phyloP scores from a whole-genome alignment of 345 rosid species.

The Eucalyptus curtisii region DNA sequence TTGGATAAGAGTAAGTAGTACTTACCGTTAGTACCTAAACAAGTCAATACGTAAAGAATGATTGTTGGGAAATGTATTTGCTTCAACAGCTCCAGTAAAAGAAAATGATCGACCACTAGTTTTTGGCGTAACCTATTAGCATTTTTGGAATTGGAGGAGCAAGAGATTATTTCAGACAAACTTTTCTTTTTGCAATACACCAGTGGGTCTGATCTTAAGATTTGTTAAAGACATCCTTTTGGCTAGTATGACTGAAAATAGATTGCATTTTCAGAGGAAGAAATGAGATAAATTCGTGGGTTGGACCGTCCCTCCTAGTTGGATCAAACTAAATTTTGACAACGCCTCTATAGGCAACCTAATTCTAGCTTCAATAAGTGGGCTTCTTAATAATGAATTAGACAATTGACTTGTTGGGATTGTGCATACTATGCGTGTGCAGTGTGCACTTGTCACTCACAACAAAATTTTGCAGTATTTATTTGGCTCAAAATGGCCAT shows the following conservation, averaged over 20 bases:
- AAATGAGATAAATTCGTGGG: neutral
- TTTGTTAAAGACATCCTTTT: neutral
- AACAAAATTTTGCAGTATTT: neutral
- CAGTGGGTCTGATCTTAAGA: fast-evolving
- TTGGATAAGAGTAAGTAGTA: neutral
- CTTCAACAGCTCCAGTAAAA: neutral
- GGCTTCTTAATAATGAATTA: neutral
- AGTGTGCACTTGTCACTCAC: neutral
- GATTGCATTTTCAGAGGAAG: neutral
- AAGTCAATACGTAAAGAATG: neutral
- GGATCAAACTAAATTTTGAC: neutral
- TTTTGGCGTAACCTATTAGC: neutral
- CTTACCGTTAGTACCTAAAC: neutral
- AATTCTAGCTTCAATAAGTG: neutral
- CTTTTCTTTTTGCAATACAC: fast-evolving
- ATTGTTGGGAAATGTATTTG: neutral
- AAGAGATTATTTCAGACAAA: neutral
- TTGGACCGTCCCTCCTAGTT: neutral
- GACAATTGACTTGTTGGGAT: neutral
- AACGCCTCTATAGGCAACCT: neutral
- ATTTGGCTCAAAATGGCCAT: neutral
- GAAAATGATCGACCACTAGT: neutral
- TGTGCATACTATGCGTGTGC: neutral
- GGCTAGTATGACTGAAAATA: neutral
- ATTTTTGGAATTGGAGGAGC: neutral